A percentile compares a stretch with the other conserved stretches of the same genome.
These are phyloP conservation scores for Flaveria bidentis DNA, from an alignment of 129 eudicot genomes.

Conservation along the genomic window DNA sequence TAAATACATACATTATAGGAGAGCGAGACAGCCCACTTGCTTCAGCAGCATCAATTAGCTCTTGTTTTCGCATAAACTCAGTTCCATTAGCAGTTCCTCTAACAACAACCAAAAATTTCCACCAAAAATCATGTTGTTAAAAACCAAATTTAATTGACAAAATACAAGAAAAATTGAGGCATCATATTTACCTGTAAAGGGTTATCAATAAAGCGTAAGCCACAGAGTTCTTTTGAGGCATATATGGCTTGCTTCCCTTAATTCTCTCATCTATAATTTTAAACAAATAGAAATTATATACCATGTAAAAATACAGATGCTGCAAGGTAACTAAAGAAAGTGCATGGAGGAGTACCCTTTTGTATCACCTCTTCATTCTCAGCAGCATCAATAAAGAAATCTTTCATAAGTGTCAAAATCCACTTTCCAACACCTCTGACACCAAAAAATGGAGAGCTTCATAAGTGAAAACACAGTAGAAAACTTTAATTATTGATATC, in stretches of 20 bases:
- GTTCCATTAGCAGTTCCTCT: conserved; percentile 60
- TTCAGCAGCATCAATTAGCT: conserved; percentile 91
- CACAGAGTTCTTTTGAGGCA: conserved; percentile 91
- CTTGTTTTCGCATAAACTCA: conserved; percentile 82
- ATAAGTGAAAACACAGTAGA: background rate
- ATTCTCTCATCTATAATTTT: conserved; percentile 49
- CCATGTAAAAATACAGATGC: background rate
- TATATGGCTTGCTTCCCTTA: conserved; percentile 52
- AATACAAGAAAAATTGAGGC: background rate
- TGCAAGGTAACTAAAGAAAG: conserved; percentile 23
- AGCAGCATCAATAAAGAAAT: conserved; percentile 58
- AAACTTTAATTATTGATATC: background rate
- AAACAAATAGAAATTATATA: conserved; percentile 1
- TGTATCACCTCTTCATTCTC: conserved; percentile 48
- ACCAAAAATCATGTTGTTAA: conserved; percentile 3
- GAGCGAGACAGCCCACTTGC: conserved; percentile 94
- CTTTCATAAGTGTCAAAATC: conserved; percentile 77
- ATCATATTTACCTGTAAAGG: conserved; percentile 62
- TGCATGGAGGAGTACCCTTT: conserved; percentile 43
- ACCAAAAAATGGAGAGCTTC: background rate
- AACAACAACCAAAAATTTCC: background rate
- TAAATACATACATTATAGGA: conserved; percentile 60
- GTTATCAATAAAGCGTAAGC: conserved; percentile 84
- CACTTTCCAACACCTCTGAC: conserved; percentile 90
- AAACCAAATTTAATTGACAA: background rate